Conservation (phyloP, 257 asterid genomes). For the Lithospermum erythrorhizon region DNA sequence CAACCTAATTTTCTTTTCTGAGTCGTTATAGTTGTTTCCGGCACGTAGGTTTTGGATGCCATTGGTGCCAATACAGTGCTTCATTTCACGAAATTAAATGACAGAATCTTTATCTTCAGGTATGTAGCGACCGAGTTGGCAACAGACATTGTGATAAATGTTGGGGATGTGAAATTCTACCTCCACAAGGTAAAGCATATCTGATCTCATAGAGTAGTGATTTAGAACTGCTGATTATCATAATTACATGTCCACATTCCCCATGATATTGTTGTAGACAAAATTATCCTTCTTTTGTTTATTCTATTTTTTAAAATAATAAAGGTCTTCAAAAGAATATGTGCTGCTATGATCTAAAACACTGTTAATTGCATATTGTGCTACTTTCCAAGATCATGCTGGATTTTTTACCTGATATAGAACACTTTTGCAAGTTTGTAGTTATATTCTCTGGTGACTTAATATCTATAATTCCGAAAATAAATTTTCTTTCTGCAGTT, state of each 20-base stretch:
- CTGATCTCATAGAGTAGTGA: too few relatives aligned
- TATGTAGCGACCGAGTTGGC: constrained; percentile 40
- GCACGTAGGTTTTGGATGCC: background rate
- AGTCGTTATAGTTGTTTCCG: background rate
- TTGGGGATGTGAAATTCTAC: constrained; percentile 36
- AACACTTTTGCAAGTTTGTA: background rate
- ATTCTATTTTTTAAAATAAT: background rate
- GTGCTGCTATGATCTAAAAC: background rate
- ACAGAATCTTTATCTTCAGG: constrained; percentile 20
- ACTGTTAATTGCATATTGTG: background rate
- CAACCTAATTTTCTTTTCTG: background rate
- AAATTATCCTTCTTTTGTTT: too few relatives aligned
- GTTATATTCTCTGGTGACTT: background rate
- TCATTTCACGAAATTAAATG: background rate
- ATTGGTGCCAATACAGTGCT: background rate
- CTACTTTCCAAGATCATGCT: background rate
- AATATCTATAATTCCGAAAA: constrained; percentile 8
- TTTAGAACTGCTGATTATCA: too few relatives aligned
- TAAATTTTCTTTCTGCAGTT: constrained; percentile 31
- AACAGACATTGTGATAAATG: constrained; percentile 28
- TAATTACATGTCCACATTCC: too few relatives aligned
- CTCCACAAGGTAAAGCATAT: constrained; percentile 36
- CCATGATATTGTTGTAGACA: background rate
- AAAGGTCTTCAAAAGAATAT: too few relatives aligned
- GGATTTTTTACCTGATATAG: background rate